phyloP scores from a whole-genome alignment of 2,329 filamentous ascomycete genomes.

The Alternaria angustiovoidea region DNA sequence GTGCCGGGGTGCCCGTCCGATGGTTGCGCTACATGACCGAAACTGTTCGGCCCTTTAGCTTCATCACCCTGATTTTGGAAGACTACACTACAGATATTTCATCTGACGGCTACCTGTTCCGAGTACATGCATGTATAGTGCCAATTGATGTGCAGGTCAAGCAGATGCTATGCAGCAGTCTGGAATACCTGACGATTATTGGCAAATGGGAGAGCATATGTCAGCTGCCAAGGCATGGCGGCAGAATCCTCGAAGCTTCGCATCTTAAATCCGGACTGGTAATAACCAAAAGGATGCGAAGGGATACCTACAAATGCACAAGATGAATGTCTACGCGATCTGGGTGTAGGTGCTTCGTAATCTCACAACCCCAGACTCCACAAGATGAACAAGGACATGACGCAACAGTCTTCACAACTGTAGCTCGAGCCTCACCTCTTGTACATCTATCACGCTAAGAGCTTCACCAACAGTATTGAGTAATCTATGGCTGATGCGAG shows the following conservation, averaged over 20 bases:
- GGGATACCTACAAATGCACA: not conserved
- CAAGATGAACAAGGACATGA: not conserved
- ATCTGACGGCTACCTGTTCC: not conserved
- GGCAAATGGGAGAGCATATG: not conserved
- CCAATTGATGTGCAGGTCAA: not conserved
- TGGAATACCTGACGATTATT: not conserved
- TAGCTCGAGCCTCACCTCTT: not conserved
- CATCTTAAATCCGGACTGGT: not conserved
- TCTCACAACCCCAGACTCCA: not conserved
- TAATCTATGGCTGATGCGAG: not conserved
- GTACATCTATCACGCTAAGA: not conserved
- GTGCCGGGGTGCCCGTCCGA: not conserved
- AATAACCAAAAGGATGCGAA: not conserved
- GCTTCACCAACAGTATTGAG: not conserved
- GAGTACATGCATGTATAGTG: not conserved
- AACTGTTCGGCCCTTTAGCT: slow-evolving; percentile 6
- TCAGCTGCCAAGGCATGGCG: not conserved
- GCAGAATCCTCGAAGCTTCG: not conserved
- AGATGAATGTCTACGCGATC: not conserved
- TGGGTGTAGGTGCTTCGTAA: not conserved
- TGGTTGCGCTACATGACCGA: not conserved
- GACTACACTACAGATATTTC: not conserved
- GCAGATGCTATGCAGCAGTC: not conserved
- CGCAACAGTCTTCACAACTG: not conserved
- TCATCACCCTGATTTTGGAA: not conserved